Percentiles rank a stretch among this genome's conserved stretches.
These are phyloP conservation scores for Gymnopus androsaceus DNA, from an alignment of 1,284 basidiomycete species.

Conservation along the genomic window DNA sequence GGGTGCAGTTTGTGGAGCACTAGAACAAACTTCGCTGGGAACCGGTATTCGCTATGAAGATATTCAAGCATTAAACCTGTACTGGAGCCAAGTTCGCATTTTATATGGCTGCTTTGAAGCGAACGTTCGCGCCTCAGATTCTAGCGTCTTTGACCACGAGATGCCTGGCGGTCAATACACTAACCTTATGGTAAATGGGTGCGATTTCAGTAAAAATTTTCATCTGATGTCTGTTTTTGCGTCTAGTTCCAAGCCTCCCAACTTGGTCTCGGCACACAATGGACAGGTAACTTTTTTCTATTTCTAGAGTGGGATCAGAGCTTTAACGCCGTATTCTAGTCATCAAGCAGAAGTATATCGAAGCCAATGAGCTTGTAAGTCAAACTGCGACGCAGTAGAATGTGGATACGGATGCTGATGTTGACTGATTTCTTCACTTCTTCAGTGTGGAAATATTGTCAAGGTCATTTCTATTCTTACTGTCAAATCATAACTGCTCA, in stretches of 20 bases:
- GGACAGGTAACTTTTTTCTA: slow-evolving; percentile 63
- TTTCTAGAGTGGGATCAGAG: slow-evolving; percentile 15
- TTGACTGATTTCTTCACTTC: slow-evolving; percentile 18
- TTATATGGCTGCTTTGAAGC: slow-evolving; percentile 98
- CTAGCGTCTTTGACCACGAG: slow-evolving; percentile 98
- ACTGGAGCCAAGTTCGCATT: slow-evolving; percentile 97
- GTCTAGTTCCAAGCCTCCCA: slow-evolving; percentile 95
- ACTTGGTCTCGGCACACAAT: slow-evolving; percentile 95
- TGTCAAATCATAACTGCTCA: background rate
- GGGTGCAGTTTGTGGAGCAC: slow-evolving; percentile 92
- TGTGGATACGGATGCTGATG: slow-evolving; percentile 7
- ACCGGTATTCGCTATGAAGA: slow-evolving; percentile 98
- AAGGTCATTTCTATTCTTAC: slow-evolving; percentile 52
- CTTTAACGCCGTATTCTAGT: slow-evolving; percentile 47
- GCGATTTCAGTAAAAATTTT: background rate
- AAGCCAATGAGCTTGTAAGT: slow-evolving; percentile 88
- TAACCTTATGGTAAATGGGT: slow-evolving; percentile 77
- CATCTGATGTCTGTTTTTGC: slow-evolving; percentile 6
- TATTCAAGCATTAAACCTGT: slow-evolving; percentile 96
- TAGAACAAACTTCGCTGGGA: slow-evolving; percentile 94
- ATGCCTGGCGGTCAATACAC: slow-evolving; percentile 99
- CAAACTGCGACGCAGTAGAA: slow-evolving; percentile 14
- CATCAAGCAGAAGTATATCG: slow-evolving; percentile 98
- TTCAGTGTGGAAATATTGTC: slow-evolving; percentile 95
- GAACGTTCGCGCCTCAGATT: slow-evolving; percentile 95